These are phyloP conservation scores for Parathielavia hyrcaniae DNA, from an alignment of 495 filamentous ascomycete genomes.

Conservation along the genomic window DNA sequence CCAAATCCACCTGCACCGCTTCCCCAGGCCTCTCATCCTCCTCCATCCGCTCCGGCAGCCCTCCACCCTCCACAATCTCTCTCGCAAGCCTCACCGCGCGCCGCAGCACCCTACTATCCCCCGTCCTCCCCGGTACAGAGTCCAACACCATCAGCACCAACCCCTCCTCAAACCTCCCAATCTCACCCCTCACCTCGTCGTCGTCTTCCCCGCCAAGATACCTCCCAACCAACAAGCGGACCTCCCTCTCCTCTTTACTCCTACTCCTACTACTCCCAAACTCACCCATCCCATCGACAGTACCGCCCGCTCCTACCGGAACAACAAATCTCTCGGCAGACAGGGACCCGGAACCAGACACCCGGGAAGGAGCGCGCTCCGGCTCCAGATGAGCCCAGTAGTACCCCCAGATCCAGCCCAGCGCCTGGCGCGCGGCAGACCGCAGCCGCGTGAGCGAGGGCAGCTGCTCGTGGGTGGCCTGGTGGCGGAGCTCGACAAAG, in stretches of 20 bases:
- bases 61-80: constrained; percentile 19
- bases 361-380: no score
- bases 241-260: constrained; percentile 14
- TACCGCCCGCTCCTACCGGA: not conserved
- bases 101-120: constrained; percentile 33
- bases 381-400: constrained; percentile 63
- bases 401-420: constrained; percentile 81
- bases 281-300: not conserved
- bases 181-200: constrained; percentile 18
- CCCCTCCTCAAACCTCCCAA: constrained; percentile 28
- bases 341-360: no score
- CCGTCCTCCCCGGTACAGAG: constrained; percentile 30
- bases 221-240: not conserved
- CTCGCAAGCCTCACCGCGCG: constrained; percentile 33
- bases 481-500: constrained; percentile 85
- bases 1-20: constrained; percentile 25
- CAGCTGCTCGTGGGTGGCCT: constrained; percentile 81
- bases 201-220: constrained; percentile 26
- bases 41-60: constrained; percentile 16
- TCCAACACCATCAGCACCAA: constrained; percentile 28
- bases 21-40: constrained; percentile 19
- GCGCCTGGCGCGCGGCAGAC: constrained; percentile 55
- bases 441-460: constrained; percentile 67
- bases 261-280: constrained; percentile 11
- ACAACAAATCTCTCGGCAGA: no score